Evolutionary conservation across 2,329 filamentous ascomycete species (phyloP), one percentile per base, ranked within the genome.

Genomic region (Exophiala alcalophila): DNA sequence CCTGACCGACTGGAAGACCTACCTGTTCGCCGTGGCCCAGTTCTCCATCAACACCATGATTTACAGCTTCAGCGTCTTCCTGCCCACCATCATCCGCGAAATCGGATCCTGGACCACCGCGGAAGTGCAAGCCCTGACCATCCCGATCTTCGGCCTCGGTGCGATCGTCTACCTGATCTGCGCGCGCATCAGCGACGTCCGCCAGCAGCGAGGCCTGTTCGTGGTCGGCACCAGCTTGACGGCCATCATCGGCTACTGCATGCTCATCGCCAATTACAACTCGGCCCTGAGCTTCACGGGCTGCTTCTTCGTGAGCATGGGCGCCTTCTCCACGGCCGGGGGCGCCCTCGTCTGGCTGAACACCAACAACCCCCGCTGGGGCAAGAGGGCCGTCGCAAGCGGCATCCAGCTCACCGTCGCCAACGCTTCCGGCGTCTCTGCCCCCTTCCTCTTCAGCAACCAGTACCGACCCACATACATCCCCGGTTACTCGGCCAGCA

Each of bases 31-130:
- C 25, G 35, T 68, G 54, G 61, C 25, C 26, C 39, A 9, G n/a
- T 44, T 43, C 19, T 40, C 53, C 14, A 23, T 9, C 18, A 61
- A 23, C 57, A 85, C 80, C 1, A 84, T 89, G 77, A 70, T 89
- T 0, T 90, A 89, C 58, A 82, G 84, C 4, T 89, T 80, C n/a
- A 25, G 16, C 37, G 87, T 83, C 0, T 90, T 90, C 59, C 65
- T 91, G 29, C 86, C 86, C 0, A 88, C 84, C 3, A 90, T 91
- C 53, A 87, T 91, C 60, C 70, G 77, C 27, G 80, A 74, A 4
- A 76, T 89, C 36, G 81, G 83, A 3, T 59, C 58, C 2, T 86
- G 83, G 69, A 71, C 77, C 0, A 68, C 69, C 0, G 76, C 83
- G 0, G 72, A 84, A 57, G 77, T 86, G 5, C 85, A 90, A 62